Conservation (phyloP, 352 stramenopile genomes). For the Thraustochytrium sp. region DNA sequence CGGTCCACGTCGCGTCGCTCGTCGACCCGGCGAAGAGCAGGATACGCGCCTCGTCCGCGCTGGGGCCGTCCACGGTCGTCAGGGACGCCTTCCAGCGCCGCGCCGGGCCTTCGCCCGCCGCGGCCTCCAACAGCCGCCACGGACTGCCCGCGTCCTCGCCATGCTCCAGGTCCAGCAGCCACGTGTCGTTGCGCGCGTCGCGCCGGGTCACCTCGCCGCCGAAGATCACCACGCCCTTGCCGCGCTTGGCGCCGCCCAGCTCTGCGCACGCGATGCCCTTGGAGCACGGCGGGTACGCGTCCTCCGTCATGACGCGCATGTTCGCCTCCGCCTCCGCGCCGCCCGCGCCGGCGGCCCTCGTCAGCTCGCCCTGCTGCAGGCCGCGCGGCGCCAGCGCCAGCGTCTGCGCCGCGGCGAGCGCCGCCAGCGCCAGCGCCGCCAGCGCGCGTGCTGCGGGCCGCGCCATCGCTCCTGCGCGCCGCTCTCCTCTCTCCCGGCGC, state of each 20-base stretch:
- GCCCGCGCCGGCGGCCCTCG: not conserved
- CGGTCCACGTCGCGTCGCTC: not conserved
- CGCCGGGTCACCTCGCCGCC: not conserved
- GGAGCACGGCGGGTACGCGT: not conserved
- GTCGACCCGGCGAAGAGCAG: conserved; percentile 11
- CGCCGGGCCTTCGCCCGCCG: not conserved
- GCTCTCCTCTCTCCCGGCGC: too few species aligned
- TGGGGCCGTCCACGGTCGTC: not conserved
- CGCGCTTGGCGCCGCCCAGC: not conserved
- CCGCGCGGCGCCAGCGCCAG: not conserved
- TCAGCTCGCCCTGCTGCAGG: too few species aligned
- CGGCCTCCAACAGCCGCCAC: not conserved
- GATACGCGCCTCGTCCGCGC: not conserved
- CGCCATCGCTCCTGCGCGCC: too few species aligned
- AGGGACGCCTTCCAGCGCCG: conserved; percentile 19
- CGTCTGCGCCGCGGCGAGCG: too few species aligned
- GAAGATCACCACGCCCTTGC: not conserved
- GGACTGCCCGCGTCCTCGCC: not conserved
- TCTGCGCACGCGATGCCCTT: conserved; percentile 1
- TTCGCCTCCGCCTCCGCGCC: not conserved
- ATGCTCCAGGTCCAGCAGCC: not conserved
- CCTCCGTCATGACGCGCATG: too few species aligned
- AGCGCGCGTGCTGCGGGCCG: too few species aligned
- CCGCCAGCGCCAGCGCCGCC: not conserved
- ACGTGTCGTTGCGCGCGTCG: conserved; percentile 3